Conservation (phyloP, 164 flowering plant genomes). For the Macadamia tetraphylla region DNA sequence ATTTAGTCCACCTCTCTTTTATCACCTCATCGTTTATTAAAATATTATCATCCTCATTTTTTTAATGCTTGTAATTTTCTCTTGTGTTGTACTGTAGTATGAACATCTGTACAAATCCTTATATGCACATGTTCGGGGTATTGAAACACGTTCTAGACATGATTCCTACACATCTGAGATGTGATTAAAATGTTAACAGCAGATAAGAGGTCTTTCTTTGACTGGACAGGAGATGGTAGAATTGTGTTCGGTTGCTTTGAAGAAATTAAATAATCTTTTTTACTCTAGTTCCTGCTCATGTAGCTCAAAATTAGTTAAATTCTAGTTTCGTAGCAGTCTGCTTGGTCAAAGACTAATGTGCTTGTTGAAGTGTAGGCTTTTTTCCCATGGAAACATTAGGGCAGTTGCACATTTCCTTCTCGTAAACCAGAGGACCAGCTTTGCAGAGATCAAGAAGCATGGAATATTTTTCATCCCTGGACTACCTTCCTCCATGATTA, state of each 20-base stretch:
- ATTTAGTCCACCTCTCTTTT: too few relatives aligned
- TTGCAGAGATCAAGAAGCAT: constrained; percentile 25
- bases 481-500: constrained; percentile 19
- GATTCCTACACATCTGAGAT: too few relatives aligned
- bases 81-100: too few relatives aligned
- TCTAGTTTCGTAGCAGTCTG: background rate
- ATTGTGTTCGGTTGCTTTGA: background rate
- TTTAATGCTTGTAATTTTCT: too few relatives aligned
- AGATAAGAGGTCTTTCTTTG: too few relatives aligned
- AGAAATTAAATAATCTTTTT: background rate
- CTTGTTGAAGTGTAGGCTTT: constrained; percentile 31
- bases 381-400: constrained; percentile 28
- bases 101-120: too few relatives aligned
- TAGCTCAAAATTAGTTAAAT: background rate
- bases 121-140: too few relatives aligned
- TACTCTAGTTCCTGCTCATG: background rate
- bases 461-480: constrained; percentile 24
- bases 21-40: too few relatives aligned
- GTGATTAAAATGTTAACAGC: too few relatives aligned
- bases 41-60: too few relatives aligned
- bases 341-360: background rate
- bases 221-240: too few relatives aligned
- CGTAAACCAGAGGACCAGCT: constrained; percentile 15
- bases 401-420: constrained; percentile 25
- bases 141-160: too few relatives aligned